Percentiles rank a stretch among this genome's conserved stretches.
Evolutionary conservation across 805 yeast species (phyloP).

Genomic region (Metschnikowia picachoensis): DNA sequence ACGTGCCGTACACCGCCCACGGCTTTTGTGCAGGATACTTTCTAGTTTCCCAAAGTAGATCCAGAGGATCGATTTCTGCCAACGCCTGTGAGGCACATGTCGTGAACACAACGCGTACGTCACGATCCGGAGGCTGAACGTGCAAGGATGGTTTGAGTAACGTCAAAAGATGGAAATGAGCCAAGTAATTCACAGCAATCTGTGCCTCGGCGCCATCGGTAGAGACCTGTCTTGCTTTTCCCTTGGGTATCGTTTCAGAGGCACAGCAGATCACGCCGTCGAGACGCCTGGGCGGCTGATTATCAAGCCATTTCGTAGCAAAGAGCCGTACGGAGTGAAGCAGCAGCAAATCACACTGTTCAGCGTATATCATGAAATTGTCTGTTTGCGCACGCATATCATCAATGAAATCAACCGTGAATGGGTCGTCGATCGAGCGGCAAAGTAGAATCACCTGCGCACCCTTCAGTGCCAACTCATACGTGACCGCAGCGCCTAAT

Average conservation of each 20-base stretch:
- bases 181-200: constrained; percentile 75
- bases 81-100: constrained; percentile 75
- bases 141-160: constrained; percentile 78
- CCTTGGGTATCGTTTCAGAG: constrained; percentile 72
- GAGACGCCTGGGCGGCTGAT: constrained; percentile 81
- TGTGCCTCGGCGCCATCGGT: constrained; percentile 85
- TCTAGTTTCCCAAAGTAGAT: constrained; percentile 55
- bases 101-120: constrained; percentile 76
- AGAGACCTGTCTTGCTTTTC: constrained; percentile 59
- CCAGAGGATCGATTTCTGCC: constrained; percentile 64
- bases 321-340: constrained; percentile 76
- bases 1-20: constrained; percentile 74
- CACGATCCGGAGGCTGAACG: constrained; percentile 92
- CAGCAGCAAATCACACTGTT: constrained; percentile 75
- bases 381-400: constrained; percentile 67
- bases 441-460: constrained; percentile 81
- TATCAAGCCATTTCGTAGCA: constrained; percentile 93
- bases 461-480: constrained; percentile 73
- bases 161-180: constrained; percentile 76
- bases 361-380: constrained; percentile 84
- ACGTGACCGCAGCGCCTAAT: constrained; percentile 71
- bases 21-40: constrained; percentile 62
- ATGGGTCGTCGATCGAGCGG: constrained; percentile 56
- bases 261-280: constrained; percentile 92
- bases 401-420: constrained; percentile 77